Conservation (phyloP, 176 grass and related monocot species). For the Juncus effusus region DNA sequence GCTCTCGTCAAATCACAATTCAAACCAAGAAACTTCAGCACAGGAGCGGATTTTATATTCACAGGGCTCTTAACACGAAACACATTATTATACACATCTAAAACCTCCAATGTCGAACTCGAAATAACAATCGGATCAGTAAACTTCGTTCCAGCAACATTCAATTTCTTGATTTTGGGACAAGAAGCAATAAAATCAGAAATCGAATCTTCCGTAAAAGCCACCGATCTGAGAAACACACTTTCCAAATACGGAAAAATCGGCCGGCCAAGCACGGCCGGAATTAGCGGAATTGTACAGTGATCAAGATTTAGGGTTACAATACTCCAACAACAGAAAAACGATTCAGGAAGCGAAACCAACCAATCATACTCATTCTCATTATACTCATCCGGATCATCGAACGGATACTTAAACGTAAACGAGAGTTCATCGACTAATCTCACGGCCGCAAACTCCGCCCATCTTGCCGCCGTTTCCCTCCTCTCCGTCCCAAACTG, state of each 20-base stretch:
- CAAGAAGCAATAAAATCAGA: not conserved
- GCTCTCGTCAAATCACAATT: not conserved
- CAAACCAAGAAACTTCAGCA: conserved; percentile 2
- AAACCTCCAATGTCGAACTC: conserved; percentile 5
- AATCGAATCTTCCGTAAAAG: not conserved
- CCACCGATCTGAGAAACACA: conserved; percentile 15
- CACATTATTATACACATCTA: conserved; percentile 17
- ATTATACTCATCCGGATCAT: not conserved
- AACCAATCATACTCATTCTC: not conserved
- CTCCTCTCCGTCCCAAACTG: not conserved
- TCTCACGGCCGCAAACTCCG: not conserved
- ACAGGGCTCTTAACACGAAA: not conserved
- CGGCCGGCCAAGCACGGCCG: not conserved
- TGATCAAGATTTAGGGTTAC: conserved; percentile 11
- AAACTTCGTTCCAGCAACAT: conserved; percentile 3
- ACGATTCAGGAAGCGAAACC: not conserved
- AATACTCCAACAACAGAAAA: conserved; percentile 18
- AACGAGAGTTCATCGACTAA: conserved; percentile 9
- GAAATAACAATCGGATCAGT: conserved; percentile 4
- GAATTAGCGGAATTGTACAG: not conserved
- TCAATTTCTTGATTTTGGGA: conserved; percentile 16
- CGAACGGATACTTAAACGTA: not conserved
- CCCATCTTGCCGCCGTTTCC: not conserved
- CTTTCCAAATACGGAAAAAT: conserved; percentile 1
- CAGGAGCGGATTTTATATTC: not conserved